Evolutionary conservation across 2,329 filamentous ascomycete species (phyloP), one percentile per base, ranked within the genome.

Genomic region (Apiospora phragmitis): DNA sequence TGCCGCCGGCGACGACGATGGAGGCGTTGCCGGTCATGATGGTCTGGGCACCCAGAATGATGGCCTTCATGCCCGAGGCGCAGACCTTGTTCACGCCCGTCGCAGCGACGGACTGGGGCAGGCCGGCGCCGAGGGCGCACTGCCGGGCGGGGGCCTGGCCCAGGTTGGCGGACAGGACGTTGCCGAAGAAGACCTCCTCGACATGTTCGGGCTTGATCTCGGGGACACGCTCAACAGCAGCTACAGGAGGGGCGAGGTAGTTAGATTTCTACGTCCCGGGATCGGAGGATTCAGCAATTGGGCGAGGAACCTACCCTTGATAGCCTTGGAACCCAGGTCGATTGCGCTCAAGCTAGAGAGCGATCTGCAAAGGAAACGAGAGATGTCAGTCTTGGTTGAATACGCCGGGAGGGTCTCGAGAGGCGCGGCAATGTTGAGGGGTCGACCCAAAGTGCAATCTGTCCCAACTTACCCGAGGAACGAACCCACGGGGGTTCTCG

Each of bases 61-160:
- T 92, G 76, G 96, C 94, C 88, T 99, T 99, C 81, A 98, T 86
- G 62, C 92, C 92, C 12, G 95, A 98, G 74, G 96, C 96, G 89
- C 96, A 99, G 81, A 99, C 96, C 87, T 99, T 99, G 92, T 99
- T 99, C 80, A 99, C 90, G 68, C 95, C 97, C 65, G 96, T 99
- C 84, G 92, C 93, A 76, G 97, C 89, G 74, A 93, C 93, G 69
- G 89, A 88, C 74, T 97, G 88, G 69, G 90, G 85, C 74, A 99
- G 93, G 73, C 96, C 96, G 79, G 94, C 96, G 77, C 91, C 90
- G 79, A 99, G 89, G 77, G 95, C 94, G 83, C 93, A 97, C 86
- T 99, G 96, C 79, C 96, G 92, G 76, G 96, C 95, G 75, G 97
- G 96, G 80, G 97, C 97, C 85, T 99, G 96, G 74, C 96, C 96